Base-by-base conservation (phyloP, 2,329 filamentous ascomycete genomes). In the Epichloe elymi region DNA sequence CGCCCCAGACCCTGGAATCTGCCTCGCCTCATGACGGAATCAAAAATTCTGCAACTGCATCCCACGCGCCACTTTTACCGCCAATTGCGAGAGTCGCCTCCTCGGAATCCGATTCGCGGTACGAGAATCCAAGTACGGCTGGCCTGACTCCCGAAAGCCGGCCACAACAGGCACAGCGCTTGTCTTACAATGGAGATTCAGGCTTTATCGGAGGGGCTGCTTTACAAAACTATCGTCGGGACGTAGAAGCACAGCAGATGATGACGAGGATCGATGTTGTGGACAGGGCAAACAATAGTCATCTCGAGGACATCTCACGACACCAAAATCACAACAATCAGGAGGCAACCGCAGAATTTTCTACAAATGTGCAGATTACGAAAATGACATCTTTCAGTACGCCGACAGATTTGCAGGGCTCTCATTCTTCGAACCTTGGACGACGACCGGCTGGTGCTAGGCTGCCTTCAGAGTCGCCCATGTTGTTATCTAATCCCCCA, bases 191-290 rank as follows among this genome's bases (percentile, higher is more conserved):
- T 51, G 61, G 62, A 6, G 65, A 68, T 23, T 68, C 70, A 1
- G 68, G 73, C 12, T 80, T 80, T 57, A 74, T 80, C 47, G 77
- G 78, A 15, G 78, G 78, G 3, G 62, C 77, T 12, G 75, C 76
- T 3, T 61, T 80, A 52, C 66, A 69, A 55, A 78, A 79, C 45
- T 74, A 74, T 44, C 71, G 71, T 19, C 68, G 70, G 42, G 70
- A 68, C 15, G 54, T 63, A 38, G 58, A 62, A 40, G 56, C 51
- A 19, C 47, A 51, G 33, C 49, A 55, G 7, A 39, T 17, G 36
- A 37, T 46, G 51, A 19, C 46, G 26, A 37, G 49, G 38, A 12
- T 46, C n/a, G 53, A 48, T 15, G 23, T 15, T 40, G 15, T 30
- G 26, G 50, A 52, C 5, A 12, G 38, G 11, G 33, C 42, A n/a